Base-by-base conservation (phyloP, 2,329 filamentous ascomycete species). In the Fusarium sp. region DNA sequence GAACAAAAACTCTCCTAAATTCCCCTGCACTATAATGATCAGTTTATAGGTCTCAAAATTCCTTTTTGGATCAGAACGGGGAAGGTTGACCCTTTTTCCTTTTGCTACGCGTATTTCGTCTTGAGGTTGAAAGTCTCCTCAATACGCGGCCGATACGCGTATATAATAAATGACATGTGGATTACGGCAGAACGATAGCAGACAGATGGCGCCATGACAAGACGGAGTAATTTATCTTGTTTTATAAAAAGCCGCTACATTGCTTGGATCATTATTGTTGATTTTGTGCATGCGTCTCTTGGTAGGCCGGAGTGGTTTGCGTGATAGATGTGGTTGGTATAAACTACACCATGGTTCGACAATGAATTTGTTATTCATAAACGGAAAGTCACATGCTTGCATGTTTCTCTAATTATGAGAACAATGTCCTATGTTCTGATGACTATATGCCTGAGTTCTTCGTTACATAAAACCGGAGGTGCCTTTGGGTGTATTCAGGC, bases 11-110 rank as follows among this genome's bases (percentile, higher is more conserved):
- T 20, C 29, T 47, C 42, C 20, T 34, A 11, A 27, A 6, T 20
- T 25, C 12, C 52, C 40, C 32, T 52, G 22, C 2, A 6, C 25
- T 14, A 25, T 24, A 14, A 20, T 27, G 12, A 20, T 16, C 40
- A 14, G 16, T 3, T 4, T 27, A 40, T 52, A 20, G 16, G 11
- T 12, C 22, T 27, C 8, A 18, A 1, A 15, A 8, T 25, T 51
- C 22, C 4, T 38, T 6, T 15, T 38, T 11, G 18, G 12, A 11
- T 15, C 18, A 7, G 2, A 51, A 25, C 16, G 16, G 30, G 30
- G 16, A 18, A 29, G 18, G 25, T 46, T 6, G 3, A n/a, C 18
- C 1, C 14, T 2, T 20, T 25, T 4, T 2, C 0, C 5, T 29
- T 5, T 29, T 32, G 34, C 18, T 38, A n/a, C 50, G 32, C 24